Base-by-base conservation (phyloP, 2,329 filamentous ascomycete species). In the Aspergillus alliaceus region DNA sequence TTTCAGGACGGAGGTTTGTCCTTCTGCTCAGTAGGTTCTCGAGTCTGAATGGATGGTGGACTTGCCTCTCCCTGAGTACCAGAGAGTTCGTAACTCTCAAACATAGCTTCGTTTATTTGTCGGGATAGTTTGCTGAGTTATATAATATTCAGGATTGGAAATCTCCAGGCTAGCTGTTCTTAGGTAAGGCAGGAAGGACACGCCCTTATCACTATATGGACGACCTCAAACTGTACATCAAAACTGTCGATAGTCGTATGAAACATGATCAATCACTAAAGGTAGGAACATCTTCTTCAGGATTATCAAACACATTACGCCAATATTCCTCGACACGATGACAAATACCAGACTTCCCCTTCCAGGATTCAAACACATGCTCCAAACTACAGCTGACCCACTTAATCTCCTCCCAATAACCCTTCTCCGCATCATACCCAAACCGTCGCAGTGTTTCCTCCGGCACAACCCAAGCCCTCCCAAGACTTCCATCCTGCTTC, bases 361-460 rank as follows among this genome's bases (percentile, higher is more conserved):
- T 56, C 74, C 74, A 77, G 1, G 71, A 68, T 25, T 64, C 64
- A 54, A 77, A 74, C 7, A 62, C 60, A 1, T 57, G 58, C 53
- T 76, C 72, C 2, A 72, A 64, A 32, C 73, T 63, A 59, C 76
- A 78, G 48, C 72, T 74, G 9, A 75, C 72, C 62, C 64, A 72
- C 50, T 72, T 75, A 49, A 77, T 70, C 52, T 76, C 75, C 50
- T 73, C 71, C 75, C 75, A 78, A 39, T 75, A 74, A 4, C 64
- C 62, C 46, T 62, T 70, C 57, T 78, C 75, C 2, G 66, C 66
- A 55, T 78, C 75, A 53, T 71, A 73, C 20, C 75, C 76, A 49
- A 78, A 72, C 14, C 72, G 64, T 22, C 58, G 58, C 18, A 77
- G 57, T 4, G 67, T 70, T 1, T 75, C 68, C 9, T 69, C 63